Percentiles rank a stretch among this genome's conserved stretches.
These are phyloP conservation scores for Parasitella parasitica DNA, from an alignment of 371 early-diverging fungal genomes.

Conservation along the genomic window DNA sequence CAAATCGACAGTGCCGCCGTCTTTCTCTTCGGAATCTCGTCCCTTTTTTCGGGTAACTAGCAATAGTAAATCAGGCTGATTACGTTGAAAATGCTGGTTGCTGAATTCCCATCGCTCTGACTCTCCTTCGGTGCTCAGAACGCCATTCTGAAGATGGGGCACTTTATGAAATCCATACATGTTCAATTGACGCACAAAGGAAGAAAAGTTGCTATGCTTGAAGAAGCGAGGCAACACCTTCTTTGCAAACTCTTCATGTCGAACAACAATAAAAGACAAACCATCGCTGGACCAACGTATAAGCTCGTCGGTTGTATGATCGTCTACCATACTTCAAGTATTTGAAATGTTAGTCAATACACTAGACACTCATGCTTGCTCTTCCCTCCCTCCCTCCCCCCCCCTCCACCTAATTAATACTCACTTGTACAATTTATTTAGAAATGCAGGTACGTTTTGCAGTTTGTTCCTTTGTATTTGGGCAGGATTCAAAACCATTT, in stretches of 20 bases:
- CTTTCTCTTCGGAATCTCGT: conserved; percentile 53
- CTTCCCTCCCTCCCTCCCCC: too few species aligned
- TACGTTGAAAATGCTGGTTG: conserved; percentile 55
- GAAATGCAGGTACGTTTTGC: conserved; percentile 81
- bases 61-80: conserved; percentile 56
- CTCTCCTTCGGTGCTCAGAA: conserved; percentile 64
- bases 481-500: conserved; percentile 23
- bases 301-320: conserved; percentile 63
- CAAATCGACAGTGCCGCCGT: conserved; percentile 54
- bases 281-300: conserved; percentile 82
- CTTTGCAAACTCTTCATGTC: conserved; percentile 82
- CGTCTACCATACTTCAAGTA: conserved; percentile 70
- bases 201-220: conserved; percentile 92
- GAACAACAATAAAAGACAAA: conserved; percentile 67
- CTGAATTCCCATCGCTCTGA: conserved; percentile 64
- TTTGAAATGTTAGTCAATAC: too few species aligned
- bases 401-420: too few species aligned
- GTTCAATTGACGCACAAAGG: conserved; percentile 95
- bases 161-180: conserved; percentile 90
- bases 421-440: conserved; percentile 85
- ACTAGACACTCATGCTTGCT: too few species aligned
- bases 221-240: conserved; percentile 85
- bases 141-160: conserved; percentile 79
- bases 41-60: conserved; percentile 60
- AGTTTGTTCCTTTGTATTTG: conserved; percentile 35